Conservation (phyloP, 805 yeast species). For the Nakazawaea pomicola region DNA sequence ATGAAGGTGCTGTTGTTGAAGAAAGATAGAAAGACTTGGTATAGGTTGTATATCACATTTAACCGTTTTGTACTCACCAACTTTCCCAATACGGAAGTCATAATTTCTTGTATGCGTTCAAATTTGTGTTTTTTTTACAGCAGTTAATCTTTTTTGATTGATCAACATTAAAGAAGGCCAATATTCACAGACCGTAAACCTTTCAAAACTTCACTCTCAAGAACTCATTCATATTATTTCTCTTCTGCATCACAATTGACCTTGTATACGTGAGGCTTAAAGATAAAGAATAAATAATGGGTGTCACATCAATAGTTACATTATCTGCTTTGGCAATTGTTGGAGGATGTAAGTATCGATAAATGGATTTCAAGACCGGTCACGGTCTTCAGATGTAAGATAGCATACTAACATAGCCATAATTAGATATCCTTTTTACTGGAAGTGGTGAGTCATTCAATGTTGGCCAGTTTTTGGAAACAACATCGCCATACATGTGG, state of each 20-base stretch:
- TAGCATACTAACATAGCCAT: neutral
- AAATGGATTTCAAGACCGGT: neutral
- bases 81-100: neutral
- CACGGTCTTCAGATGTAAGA: neutral
- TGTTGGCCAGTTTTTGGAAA: constrained; percentile 79
- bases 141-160: neutral
- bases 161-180: too few relatives aligned
- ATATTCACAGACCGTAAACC: too few relatives aligned
- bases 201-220: too few relatives aligned
- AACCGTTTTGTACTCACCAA: too few relatives aligned
- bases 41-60: neutral
- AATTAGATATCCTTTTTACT: constrained; percentile 64
- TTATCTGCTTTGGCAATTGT: constrained; percentile 26
- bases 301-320: constrained; percentile 21
- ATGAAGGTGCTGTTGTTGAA: constrained; percentile 74
- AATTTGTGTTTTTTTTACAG: neutral
- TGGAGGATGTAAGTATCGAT: constrained; percentile 30
- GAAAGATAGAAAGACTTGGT: constrained; percentile 16
- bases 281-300: constrained; percentile 14
- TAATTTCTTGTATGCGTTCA: neutral
- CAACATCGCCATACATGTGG: constrained; percentile 96
- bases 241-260: too few relatives aligned
- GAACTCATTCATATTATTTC: too few relatives aligned
- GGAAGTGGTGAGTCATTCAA: constrained; percentile 91
- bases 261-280: too few relatives aligned